These are phyloP conservation scores for Ceratocystis eucalypticola DNA, from an alignment of 2,329 filamentous ascomycete genomes.

Conservation along the genomic window DNA sequence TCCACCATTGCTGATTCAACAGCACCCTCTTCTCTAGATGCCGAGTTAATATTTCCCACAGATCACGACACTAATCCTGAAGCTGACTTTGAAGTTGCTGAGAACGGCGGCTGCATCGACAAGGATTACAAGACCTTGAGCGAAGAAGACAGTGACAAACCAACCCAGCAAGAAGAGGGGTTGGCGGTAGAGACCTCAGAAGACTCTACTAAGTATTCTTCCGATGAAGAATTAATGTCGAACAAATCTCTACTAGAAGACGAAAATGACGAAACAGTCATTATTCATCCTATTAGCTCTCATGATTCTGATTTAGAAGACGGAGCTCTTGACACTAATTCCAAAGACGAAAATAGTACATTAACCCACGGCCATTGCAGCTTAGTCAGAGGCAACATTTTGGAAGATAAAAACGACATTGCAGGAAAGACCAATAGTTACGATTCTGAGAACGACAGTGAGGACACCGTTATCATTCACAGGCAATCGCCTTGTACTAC, in stretches of 20 bases:
- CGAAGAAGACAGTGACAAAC: background rate
- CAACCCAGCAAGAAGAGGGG: background rate
- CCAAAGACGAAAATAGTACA: background rate
- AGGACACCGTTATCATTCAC: slow-evolving; percentile 1
- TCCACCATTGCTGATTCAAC: slow-evolving; percentile 2
- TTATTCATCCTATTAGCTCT: background rate
- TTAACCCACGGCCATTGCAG: background rate
- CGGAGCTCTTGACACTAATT: background rate
- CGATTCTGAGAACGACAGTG: background rate
- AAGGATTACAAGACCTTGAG: background rate
- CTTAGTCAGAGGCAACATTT: background rate
- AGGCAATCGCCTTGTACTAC: background rate
- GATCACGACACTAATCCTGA: background rate
- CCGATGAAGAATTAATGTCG: background rate
- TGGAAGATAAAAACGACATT: background rate
- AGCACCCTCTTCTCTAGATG: background rate
- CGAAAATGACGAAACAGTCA: slow-evolving; percentile 2
- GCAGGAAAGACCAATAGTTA: background rate
- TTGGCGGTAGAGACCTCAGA: background rate
- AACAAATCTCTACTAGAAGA: background rate
- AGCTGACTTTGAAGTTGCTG: background rate
- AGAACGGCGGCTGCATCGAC: background rate
- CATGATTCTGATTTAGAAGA: background rate
- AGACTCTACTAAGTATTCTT: background rate
- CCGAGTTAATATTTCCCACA: background rate